Evolutionary conservation across 2,329 filamentous ascomycete genomes (phyloP).

Genomic region (Aspergillus proliferans): DNA sequence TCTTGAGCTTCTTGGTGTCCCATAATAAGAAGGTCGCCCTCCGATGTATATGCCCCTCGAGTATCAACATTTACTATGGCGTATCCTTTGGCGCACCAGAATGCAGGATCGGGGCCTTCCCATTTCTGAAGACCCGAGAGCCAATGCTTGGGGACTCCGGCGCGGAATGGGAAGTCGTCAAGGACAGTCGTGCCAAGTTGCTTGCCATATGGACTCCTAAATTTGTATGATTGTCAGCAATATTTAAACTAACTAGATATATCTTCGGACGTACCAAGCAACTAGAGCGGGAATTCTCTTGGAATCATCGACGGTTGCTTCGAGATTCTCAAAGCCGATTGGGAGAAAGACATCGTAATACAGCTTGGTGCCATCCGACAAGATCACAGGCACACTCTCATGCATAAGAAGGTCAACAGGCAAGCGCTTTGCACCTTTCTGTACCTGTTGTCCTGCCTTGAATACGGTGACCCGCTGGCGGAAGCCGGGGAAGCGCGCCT

Average conservation of each 20-base stretch:
- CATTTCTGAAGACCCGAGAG: constrained; percentile 32
- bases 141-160: not conserved
- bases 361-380: not conserved
- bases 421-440: not conserved
- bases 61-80: constrained; percentile 32
- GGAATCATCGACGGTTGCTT: not conserved
- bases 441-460: not conserved
- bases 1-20: constrained; percentile 42
- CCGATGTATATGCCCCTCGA: constrained; percentile 28
- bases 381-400: not conserved
- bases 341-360: constrained; percentile 1
- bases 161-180: not conserved
- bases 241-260: not conserved
- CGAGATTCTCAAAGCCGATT: not conserved
- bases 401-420: not conserved
- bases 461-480: not conserved
- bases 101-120: constrained; percentile 37
- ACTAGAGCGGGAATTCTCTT: no score
- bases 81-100: constrained; percentile 27
- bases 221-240: not conserved
- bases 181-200: not conserved
- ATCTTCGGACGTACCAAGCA: not conserved
- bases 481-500: not conserved
- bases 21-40: constrained; percentile 34
- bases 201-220: not conserved